Evolutionary conservation across 192 early-diverging fungal species (phyloP).

Genomic region (Chytriomyces sp.): DNA sequence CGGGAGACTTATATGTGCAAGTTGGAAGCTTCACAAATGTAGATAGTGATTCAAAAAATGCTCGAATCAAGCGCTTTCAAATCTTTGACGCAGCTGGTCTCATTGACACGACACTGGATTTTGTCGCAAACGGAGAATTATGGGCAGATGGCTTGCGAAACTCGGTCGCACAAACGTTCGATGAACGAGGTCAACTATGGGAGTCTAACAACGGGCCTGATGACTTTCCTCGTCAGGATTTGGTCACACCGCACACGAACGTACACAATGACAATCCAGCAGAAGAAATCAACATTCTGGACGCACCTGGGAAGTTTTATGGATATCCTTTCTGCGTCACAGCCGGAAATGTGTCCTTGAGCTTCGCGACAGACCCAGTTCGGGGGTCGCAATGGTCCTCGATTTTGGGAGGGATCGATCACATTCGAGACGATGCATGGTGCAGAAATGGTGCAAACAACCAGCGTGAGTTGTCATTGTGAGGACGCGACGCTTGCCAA

Average conservation of each 20-base stretch:
- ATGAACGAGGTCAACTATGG: slow-evolving; percentile 32
- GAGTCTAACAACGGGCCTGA: slow-evolving; percentile 44
- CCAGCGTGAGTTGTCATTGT: background rate
- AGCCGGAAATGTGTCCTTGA: slow-evolving; percentile 31
- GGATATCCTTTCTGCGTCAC: slow-evolving; percentile 50
- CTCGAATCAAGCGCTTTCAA: slow-evolving; percentile 31
- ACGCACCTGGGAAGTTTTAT: slow-evolving; percentile 31
- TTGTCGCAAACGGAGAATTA: slow-evolving; percentile 10
- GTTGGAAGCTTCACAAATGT: slow-evolving; percentile 38
- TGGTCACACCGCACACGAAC: background rate
- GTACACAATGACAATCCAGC: slow-evolving; percentile 36
- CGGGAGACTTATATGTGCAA: slow-evolving; percentile 32
- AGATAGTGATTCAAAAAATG: slow-evolving; percentile 24
- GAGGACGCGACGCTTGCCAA: background rate
- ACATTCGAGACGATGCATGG: slow-evolving; percentile 38
- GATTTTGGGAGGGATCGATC: slow-evolving; percentile 30
- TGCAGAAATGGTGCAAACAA: slow-evolving; percentile 40
- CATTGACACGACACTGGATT: background rate
- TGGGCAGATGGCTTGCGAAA: slow-evolving; percentile 50
- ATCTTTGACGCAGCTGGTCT: slow-evolving; percentile 2
- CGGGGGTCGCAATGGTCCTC: slow-evolving; percentile 34
- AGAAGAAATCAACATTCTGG: slow-evolving; percentile 39
- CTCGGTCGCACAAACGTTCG: slow-evolving; percentile 33
- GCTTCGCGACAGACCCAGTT: slow-evolving; percentile 18
- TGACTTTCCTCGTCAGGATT: slow-evolving; percentile 33